These are phyloP conservation scores for Trichoderma sp. DNA, from an alignment of 2,329 filamentous ascomycete genomes.

Conservation along the genomic window DNA sequence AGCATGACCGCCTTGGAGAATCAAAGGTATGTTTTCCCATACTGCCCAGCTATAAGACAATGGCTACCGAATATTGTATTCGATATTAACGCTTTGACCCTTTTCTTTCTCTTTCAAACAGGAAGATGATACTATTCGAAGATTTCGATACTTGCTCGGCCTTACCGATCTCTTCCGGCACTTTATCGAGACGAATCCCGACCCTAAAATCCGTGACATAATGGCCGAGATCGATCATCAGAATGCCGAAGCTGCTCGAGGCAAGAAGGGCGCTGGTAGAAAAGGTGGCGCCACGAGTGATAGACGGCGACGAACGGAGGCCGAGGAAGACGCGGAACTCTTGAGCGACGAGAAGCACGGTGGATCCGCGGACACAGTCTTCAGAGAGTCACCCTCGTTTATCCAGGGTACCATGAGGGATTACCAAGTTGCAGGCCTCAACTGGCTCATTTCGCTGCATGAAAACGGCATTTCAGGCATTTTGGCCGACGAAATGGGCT, in stretches of 20 bases:
- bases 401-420: slow-evolving; percentile 90
- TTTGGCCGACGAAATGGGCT: slow-evolving; percentile 96
- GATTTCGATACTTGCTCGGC: slow-evolving; percentile 92
- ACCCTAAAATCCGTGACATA: slow-evolving; percentile 90
- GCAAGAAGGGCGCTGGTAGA: slow-evolving; percentile 73
- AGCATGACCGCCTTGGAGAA: slow-evolving; percentile 87
- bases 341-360: slow-evolving; percentile 86
- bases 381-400: slow-evolving; percentile 90
- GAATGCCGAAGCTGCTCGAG: slow-evolving; percentile 71
- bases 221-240: slow-evolving; percentile 94
- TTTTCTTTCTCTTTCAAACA: slow-evolving; percentile 36
- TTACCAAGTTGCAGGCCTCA: slow-evolving; percentile 92
- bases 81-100: background rate
- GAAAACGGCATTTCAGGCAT: slow-evolving; percentile 99
- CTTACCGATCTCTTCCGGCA: slow-evolving; percentile 97
- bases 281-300: slow-evolving; percentile 82
- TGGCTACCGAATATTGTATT: background rate
- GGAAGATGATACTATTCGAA: slow-evolving; percentile 93
- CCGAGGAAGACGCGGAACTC: slow-evolving; percentile 93
- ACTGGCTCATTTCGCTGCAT: slow-evolving; percentile 96
- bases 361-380: slow-evolving; percentile 82
- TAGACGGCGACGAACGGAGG: slow-evolving; percentile 84
- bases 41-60: background rate
- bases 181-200: slow-evolving; percentile 97
- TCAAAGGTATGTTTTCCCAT: slow-evolving; percentile 67